These are phyloP conservation scores for Myxozyma vanderwaltii DNA, from an alignment of 805 yeast genomes.

Conservation along the genomic window DNA sequence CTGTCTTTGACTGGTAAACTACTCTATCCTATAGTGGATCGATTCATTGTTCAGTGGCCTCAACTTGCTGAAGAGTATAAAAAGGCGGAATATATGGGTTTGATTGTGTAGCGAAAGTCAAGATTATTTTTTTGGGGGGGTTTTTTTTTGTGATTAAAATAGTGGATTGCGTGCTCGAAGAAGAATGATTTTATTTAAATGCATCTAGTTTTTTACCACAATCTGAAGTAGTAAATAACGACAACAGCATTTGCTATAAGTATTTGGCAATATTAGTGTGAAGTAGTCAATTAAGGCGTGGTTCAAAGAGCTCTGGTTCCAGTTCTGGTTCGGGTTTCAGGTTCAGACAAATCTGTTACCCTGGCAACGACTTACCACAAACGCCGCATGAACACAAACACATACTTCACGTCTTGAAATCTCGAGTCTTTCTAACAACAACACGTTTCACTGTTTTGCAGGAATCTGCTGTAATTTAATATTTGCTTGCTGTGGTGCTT, in stretches of 20 bases:
- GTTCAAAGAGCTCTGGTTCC: too few relatives aligned
- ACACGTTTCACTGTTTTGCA: too few relatives aligned
- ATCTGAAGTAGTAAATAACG: too few relatives aligned
- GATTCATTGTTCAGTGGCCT: constrained; percentile 91
- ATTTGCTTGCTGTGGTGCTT: too few relatives aligned
- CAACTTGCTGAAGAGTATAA: constrained; percentile 55
- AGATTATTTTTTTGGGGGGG: background rate
- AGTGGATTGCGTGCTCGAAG: background rate
- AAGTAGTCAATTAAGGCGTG: too few relatives aligned
- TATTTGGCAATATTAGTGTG: background rate
- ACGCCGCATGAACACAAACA: background rate
- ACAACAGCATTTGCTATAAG: too few relatives aligned
- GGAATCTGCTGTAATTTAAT: too few relatives aligned
- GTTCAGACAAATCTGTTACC: background rate
- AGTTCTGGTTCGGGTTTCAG: background rate
- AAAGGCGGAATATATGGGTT: constrained; percentile 70
- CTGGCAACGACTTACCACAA: background rate
- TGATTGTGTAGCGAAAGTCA: constrained; percentile 55
- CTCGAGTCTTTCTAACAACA: too few relatives aligned
- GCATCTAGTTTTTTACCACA: too few relatives aligned
- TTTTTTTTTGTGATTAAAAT: too few relatives aligned
- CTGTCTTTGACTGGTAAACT: constrained; percentile 78
- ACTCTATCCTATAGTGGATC: constrained; percentile 67
- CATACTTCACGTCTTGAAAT: background rate
- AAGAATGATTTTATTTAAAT: too few relatives aligned